Evolutionary conservation across 1,284 basidiomycete genomes (phyloP).

Genomic region (Trichosporon coremiiforme): DNA sequence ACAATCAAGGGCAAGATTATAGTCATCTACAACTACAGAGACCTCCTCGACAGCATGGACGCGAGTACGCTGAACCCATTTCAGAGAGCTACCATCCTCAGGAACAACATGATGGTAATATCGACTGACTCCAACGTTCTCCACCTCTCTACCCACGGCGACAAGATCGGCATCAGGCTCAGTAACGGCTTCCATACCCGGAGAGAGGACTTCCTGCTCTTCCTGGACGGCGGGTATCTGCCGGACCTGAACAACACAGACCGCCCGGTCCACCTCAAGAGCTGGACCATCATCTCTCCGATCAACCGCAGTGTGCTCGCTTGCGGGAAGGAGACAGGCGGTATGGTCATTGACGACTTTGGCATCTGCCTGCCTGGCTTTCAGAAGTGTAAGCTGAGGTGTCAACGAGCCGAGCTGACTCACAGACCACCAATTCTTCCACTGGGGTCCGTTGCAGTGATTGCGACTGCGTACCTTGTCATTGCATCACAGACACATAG

Average conservation of each 20-base stretch:
- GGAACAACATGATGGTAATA: constrained; percentile 12
- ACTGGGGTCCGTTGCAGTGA: constrained; percentile 8
- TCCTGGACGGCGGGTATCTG: not conserved
- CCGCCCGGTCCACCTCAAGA: not conserved
- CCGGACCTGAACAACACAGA: not conserved
- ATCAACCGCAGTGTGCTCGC: not conserved
- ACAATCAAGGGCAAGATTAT: constrained; percentile 12
- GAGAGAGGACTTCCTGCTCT: not conserved
- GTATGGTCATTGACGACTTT: constrained; percentile 12
- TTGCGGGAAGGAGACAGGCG: not conserved
- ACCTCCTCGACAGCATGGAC: not conserved
- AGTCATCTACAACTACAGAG: constrained; percentile 5
- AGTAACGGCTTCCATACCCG: not conserved
- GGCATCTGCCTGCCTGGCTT: not conserved
- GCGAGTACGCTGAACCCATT: not conserved
- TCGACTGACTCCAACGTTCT: constrained; percentile 11
- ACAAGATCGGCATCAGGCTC: constrained; percentile 8
- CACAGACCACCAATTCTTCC: constrained; percentile 11
- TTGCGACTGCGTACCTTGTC: not conserved
- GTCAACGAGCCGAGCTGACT: not conserved
- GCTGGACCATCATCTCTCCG: constrained; percentile 3
- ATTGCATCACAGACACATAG: not conserved
- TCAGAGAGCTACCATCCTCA: not conserved
- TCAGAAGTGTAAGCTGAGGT: not conserved
- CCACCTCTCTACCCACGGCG: not conserved